Percentiles rank a stretch among this genome's conserved stretches.
phyloP scores from a whole-genome alignment of 129 eudicot genomes.

The Saposhnikovia divaricata region DNA sequence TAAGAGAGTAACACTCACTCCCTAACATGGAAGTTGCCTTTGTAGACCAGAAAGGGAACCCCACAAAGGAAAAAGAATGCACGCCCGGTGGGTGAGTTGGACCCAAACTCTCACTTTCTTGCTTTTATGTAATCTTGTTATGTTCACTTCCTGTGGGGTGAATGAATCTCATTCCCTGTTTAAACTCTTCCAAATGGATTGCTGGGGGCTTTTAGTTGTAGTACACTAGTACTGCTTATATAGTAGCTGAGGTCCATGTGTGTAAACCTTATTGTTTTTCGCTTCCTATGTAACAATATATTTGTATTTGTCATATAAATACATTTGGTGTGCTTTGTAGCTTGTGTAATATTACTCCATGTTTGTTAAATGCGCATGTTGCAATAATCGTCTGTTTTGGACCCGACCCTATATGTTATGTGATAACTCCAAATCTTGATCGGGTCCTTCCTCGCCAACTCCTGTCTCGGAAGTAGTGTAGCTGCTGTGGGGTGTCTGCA shows the following conservation, averaged over 20 bases:
- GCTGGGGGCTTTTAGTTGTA: neutral
- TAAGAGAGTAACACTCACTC: conserved; percentile 14
- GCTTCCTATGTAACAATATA: neutral
- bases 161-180: conserved; percentile 6
- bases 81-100: conserved; percentile 31
- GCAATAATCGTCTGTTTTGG: no score
- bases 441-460: no score
- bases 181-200: conserved; percentile 1
- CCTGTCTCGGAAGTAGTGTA: no score
- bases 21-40: conserved; percentile 13
- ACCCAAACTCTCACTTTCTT: conserved; percentile 28
- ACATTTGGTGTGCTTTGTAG: neutral
- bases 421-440: no score
- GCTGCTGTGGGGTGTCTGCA: no score
- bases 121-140: conserved; percentile 4
- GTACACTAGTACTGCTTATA: neutral
- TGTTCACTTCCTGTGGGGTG: conserved; percentile 17
- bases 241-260: neutral
- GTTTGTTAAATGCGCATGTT: no score
- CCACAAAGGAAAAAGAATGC: conserved; percentile 19
- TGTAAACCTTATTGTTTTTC: neutral
- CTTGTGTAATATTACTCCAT: no score
- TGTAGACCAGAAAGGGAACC: conserved; percentile 25
- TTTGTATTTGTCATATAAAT: no score
- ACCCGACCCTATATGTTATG: neutral